Evolutionary conservation across 768 basidiomycete species (phyloP), one percentile per base, ranked within the genome.

Genomic region (Naganishia vishniacii): DNA sequence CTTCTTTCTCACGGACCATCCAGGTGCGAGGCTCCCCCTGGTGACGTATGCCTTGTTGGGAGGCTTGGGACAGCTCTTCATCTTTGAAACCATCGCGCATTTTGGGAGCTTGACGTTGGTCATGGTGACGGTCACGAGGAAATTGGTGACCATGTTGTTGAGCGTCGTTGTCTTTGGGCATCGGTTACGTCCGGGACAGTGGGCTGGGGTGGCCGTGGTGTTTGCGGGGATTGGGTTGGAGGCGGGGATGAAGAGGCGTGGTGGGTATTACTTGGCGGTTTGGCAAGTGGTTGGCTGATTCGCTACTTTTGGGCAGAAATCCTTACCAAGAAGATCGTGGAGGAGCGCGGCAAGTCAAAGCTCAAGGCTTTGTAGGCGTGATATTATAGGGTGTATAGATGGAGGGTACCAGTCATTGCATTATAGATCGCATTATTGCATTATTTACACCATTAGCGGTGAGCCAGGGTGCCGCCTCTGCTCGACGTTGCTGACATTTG

Each of bases 91-190:
- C 0, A 75, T 78, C 20, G 70, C 72, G 41, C 72, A 74, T 58
- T 78, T 77, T 64, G 78, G 78, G 9, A 72, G 70, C 56, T 59
- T 78, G 41, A 76, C 75, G 11, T 68, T 80, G 20, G 79, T 80
- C 48, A 98, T 90, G 40, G 88, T 98, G 70, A 99, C 95, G 3
- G 82, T 99, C 61, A 98, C 95, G 15, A 83, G 95, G 62, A 98
- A 98, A 79, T 81, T 99, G 76, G 92, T 95, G 78, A 98, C 95
- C 9, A 99, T 99, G 93, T 81, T 99, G 16, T 81, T 99, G 44
- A 94, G 91, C 18, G 93, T 99, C 7, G 75, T 93, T 28, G 83
- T 98, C 0, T 98, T 95, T 74, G 86, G 89, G 71, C 95, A 98
- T 77, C 83, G 80, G 67, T 81, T 99, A 59, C 86, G 87, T 0